Evolutionary conservation across 352 stramenopile genomes (phyloP).

Genomic region (Pythium biforme): DNA sequence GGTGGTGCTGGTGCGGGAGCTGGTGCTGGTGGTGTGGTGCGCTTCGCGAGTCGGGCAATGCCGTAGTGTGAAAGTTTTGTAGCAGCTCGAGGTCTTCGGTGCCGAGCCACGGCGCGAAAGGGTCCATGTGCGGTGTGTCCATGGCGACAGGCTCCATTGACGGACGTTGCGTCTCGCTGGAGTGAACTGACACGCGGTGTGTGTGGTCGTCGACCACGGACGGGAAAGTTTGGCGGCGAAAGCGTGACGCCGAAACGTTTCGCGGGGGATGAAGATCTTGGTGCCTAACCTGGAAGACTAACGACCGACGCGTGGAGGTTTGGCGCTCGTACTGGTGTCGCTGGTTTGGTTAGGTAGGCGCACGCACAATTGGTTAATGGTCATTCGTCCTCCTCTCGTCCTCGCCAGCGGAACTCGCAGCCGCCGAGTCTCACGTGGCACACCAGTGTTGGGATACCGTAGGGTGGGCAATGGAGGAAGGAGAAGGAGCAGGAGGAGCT

Average conservation of each 20-base stretch:
- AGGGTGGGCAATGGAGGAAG: neutral
- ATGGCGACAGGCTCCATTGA: conserved; percentile 14
- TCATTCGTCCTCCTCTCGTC: neutral
- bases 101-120: conserved; percentile 23
- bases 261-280: neutral
- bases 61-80: conserved; percentile 10
- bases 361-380: neutral
- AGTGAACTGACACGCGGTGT: too few relatives aligned
- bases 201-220: neutral
- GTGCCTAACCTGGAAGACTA: neutral
- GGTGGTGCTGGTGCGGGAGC: neutral
- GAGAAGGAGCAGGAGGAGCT: neutral
- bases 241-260: neutral
- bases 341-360: neutral
- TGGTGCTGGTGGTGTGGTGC: neutral
- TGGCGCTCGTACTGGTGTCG: too few relatives aligned
- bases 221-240: neutral
- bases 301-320: too few relatives aligned
- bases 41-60: too few relatives aligned
- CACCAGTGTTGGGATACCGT: neutral
- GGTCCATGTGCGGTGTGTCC: conserved; percentile 9
- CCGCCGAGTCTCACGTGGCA: conserved; percentile 4
- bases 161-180: neutral
- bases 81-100: conserved; percentile 26
- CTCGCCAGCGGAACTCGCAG: neutral